Evolutionary conservation across 2,329 filamentous ascomycete genomes (phyloP).

Genomic region (Hymenoscyphus albidus): DNA sequence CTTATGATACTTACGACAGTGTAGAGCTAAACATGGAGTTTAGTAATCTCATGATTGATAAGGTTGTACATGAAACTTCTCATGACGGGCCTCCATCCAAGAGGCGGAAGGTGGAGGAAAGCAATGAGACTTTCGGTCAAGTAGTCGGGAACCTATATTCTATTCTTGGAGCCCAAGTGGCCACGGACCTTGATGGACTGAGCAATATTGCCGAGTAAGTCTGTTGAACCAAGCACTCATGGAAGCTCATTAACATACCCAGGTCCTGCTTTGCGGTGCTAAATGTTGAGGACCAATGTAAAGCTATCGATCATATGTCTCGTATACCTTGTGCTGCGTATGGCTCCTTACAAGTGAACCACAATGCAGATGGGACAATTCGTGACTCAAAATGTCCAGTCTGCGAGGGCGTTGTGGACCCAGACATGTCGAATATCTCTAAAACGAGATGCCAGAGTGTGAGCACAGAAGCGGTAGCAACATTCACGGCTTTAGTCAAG

Average conservation of each 20-base stretch:
- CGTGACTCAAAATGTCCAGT: conserved; percentile 28
- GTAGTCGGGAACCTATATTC: conserved; percentile 35
- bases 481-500: conserved; percentile 45
- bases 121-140: conserved; percentile 29
- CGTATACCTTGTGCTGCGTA: conserved; percentile 54
- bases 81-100: conserved; percentile 27
- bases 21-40: conserved; percentile 27
- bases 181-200: conserved; percentile 38
- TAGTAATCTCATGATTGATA: conserved; percentile 19
- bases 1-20: conserved; percentile 22
- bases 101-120: conserved; percentile 35
- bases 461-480: conserved; percentile 40
- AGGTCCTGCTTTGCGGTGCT: conserved; percentile 44
- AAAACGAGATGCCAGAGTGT: conserved; percentile 18
- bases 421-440: conserved; percentile 20
- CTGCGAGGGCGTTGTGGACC: conserved; percentile 27
- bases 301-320: conserved; percentile 52
- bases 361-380: conserved; percentile 31
- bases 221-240: background rate
- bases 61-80: background rate
- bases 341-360: conserved; percentile 38
- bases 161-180: conserved; percentile 36
- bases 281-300: conserved; percentile 48
- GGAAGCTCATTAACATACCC: conserved; percentile 14
- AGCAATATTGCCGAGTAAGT: conserved; percentile 48